phyloP scores from a whole-genome alignment of 305 asterid genomes.

The Andrographis paniculata region DNA sequence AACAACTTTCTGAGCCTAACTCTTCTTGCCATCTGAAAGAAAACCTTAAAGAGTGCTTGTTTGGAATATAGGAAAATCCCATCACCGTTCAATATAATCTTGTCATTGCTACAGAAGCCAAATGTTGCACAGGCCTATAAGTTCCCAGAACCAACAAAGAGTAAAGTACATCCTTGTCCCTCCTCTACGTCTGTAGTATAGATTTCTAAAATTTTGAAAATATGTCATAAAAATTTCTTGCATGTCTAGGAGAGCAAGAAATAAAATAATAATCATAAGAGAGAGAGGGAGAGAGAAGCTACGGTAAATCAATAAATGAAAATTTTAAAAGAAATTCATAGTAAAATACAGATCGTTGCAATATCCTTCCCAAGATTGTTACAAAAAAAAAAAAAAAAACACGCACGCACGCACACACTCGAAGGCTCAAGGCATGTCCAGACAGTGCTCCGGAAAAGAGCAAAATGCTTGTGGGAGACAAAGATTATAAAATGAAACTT shows the following conservation, averaged over 20 bases:
- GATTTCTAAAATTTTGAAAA: constrained; percentile 55
- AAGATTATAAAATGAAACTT: too few relatives aligned
- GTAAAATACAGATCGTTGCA: not conserved
- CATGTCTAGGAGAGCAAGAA: constrained; percentile 6
- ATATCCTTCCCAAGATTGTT: constrained; percentile 4
- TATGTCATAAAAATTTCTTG: constrained; percentile 10
- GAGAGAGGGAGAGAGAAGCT: too few relatives aligned
- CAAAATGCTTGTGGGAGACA: too few relatives aligned
- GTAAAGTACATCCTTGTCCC: constrained; percentile 86
- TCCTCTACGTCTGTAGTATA: constrained; percentile 70
- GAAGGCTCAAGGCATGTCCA: too few relatives aligned
- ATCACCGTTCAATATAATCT: constrained; percentile 76
- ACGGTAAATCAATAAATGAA: too few relatives aligned
- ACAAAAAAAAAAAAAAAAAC: too few relatives aligned
- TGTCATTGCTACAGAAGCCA: constrained; percentile 95
- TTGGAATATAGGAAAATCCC: constrained; percentile 79
- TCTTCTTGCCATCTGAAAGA: constrained; percentile 86
- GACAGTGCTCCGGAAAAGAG: too few relatives aligned
- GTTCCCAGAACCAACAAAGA: constrained; percentile 89
- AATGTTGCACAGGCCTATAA: constrained; percentile 88
- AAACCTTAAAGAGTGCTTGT: constrained; percentile 96
- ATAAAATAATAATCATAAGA: too few relatives aligned
- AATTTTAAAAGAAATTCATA: too few relatives aligned
- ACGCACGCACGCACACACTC: too few relatives aligned
- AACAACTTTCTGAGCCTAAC: constrained; percentile 75